Percentiles rank a stretch among this genome's conserved stretches.
Evolutionary conservation across 108 stramenopile species (phyloP).

Genomic region (Thalassiosira profunda): DNA sequence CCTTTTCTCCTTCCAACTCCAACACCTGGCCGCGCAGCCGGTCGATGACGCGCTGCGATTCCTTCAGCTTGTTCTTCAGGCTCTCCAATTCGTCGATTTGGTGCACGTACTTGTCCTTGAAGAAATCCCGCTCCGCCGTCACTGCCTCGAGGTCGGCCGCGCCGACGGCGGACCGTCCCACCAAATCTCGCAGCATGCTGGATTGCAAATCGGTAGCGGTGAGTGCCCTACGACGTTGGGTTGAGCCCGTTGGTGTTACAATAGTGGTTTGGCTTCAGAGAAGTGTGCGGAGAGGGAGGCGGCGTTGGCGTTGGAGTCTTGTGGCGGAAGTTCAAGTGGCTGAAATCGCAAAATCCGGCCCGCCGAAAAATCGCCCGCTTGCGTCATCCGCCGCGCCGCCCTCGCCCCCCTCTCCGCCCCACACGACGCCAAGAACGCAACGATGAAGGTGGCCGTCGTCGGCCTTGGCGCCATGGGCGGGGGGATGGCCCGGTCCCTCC

Average conservation of each 20-base stretch:
- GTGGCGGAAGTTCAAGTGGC: too few species aligned
- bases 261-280: too few species aligned
- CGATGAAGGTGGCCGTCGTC: conserved; percentile 44
- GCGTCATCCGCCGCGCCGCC: too few species aligned
- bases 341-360: too few species aligned
- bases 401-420: not conserved
- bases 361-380: too few species aligned
- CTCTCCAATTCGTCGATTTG: conserved; percentile 42
- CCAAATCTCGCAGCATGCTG: conserved; percentile 23
- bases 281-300: too few species aligned
- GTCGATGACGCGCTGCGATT: conserved; percentile 42
- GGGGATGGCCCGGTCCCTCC: conserved; percentile 78
- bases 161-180: conserved; percentile 5
- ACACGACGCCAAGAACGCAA: not conserved
- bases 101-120: conserved; percentile 40
- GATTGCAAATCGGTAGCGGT: not conserved
- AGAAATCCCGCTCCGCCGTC: conserved; percentile 47
- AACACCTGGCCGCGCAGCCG: conserved; percentile 34
- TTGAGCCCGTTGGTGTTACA: too few species aligned
- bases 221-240: too few species aligned
- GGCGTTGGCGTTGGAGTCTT: too few species aligned
- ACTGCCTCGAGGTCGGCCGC: conserved; percentile 44
- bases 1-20: conserved; percentile 29
- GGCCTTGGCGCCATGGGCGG: conserved; percentile 84
- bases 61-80: conserved; percentile 30